Evolutionary conservation across 345 rosid species (phyloP).

Genomic region (Eucalyptus cloeziana): DNA sequence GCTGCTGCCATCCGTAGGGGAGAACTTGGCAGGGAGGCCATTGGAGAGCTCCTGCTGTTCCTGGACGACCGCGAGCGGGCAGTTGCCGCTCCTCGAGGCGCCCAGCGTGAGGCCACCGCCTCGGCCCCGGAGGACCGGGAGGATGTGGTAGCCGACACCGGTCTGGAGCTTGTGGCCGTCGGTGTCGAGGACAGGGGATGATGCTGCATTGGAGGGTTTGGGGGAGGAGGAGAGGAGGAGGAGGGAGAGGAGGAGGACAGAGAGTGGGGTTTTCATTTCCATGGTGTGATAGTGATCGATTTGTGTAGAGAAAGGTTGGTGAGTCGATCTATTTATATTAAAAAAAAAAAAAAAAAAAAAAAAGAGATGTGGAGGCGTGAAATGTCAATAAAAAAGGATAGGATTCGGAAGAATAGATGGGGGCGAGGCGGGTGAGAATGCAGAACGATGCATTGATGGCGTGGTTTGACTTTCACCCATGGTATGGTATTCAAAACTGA

Average conservation of each 20-base stretch:
- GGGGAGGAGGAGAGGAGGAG: background rate
- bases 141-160: constrained; percentile 7
- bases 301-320: background rate
- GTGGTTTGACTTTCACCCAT: background rate
- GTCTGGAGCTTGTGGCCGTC: background rate
- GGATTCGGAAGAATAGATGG: background rate
- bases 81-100: background rate
- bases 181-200: constrained; percentile 11
- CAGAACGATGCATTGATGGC: background rate
- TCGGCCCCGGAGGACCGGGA: constrained; percentile 10
- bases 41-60: background rate
- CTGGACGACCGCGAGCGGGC: constrained; percentile 21
- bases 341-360: too few species aligned
- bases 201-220: background rate
- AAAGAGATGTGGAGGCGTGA: background rate
- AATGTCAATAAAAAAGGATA: background rate
- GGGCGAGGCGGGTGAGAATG: background rate
- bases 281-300: background rate
- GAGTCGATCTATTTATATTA: background rate
- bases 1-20: constrained; percentile 9
- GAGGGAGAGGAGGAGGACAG: background rate
- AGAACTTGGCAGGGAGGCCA: constrained; percentile 16
- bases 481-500: background rate
- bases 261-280: background rate
- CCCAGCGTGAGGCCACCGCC: constrained; percentile 26